Percentiles rank a stretch among this genome's conserved stretches.
phyloP scores from a whole-genome alignment of 1,139 yeast species.

The Zygoascus sp. region DNA sequence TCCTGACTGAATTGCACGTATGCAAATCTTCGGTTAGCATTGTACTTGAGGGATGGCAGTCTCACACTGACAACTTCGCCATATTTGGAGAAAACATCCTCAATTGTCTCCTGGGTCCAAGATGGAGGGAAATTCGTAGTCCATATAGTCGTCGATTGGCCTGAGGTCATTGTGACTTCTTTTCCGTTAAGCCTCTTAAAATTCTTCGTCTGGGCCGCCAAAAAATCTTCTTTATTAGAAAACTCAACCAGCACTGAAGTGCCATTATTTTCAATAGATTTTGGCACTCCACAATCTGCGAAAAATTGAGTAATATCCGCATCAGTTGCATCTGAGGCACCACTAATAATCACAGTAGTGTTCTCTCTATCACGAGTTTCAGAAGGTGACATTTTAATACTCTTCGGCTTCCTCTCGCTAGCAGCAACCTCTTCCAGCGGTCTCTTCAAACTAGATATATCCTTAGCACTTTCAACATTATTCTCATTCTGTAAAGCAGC shows the following conservation, averaged over 20 bases:
- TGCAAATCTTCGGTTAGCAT: constrained; percentile 64
- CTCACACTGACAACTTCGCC: constrained; percentile 55
- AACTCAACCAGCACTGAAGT: constrained; percentile 47
- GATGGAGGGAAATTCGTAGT: constrained; percentile 70
- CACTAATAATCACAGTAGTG: constrained; percentile 46
- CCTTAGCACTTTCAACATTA: not conserved
- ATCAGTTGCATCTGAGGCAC: constrained; percentile 35
- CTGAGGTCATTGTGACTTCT: constrained; percentile 45
- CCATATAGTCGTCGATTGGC: constrained; percentile 51
- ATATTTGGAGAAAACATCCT: constrained; percentile 40
- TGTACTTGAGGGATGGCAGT: constrained; percentile 59
- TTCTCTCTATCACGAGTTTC: constrained; percentile 57
- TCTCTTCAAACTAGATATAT: constrained; percentile 7
- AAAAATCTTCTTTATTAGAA: constrained; percentile 43
- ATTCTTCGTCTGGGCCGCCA: constrained; percentile 59
- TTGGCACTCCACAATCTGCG: constrained; percentile 54
- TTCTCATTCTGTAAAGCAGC: not conserved
- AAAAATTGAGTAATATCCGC: constrained; percentile 46
- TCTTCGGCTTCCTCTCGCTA: not conserved
- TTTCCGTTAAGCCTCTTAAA: constrained; percentile 44
- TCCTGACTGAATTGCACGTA: constrained; percentile 56
- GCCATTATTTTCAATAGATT: constrained; percentile 6
- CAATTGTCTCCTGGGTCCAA: constrained; percentile 42
- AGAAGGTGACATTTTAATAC: not conserved
- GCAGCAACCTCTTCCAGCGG: constrained; percentile 4